These are phyloP conservation scores for Pisolithus microcarpus DNA, from an alignment of 768 basidiomycete species.

Conservation along the genomic window DNA sequence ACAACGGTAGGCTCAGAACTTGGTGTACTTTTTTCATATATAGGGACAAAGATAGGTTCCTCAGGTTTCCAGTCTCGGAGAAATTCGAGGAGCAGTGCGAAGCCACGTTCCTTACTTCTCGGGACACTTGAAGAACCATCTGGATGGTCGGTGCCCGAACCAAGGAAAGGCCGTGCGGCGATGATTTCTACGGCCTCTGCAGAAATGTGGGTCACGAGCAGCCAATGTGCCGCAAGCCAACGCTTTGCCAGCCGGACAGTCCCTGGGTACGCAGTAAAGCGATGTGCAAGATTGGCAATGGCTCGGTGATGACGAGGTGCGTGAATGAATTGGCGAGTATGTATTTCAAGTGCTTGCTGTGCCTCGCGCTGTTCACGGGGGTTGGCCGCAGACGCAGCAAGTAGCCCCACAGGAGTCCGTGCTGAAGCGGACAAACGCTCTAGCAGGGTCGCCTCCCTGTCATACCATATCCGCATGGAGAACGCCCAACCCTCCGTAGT, in stretches of 20 bases:
- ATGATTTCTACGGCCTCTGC: conserved; percentile 82
- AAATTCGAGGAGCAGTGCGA: conserved; percentile 65
- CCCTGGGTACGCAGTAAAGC: conserved; percentile 69
- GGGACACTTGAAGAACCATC: conserved; percentile 45
- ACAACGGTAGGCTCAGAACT: conserved; percentile 9
- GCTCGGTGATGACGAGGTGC: conserved; percentile 82
- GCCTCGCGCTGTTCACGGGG: conserved; percentile 47
- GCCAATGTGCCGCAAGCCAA: conserved; percentile 89
- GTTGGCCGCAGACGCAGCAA: not conserved
- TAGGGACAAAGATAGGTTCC: conserved; percentile 62
- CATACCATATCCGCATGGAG: conserved; percentile 75
- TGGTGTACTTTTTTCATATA: conserved; percentile 40
- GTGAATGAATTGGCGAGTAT: conserved; percentile 69
- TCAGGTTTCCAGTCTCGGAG: conserved; percentile 84
- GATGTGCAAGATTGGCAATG: conserved; percentile 72
- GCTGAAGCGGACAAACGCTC: conserved; percentile 54
- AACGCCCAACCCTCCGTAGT: conserved; percentile 86
- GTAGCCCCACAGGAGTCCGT: conserved; percentile 17
- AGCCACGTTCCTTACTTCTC: conserved; percentile 71
- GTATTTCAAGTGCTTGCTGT: conserved; percentile 48
- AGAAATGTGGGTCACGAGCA: conserved; percentile 64
- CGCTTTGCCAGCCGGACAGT: conserved; percentile 87
- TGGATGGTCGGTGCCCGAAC: conserved; percentile 29
- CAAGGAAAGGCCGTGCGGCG: conserved; percentile 71
- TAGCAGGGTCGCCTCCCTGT: conserved; percentile 74